Evolutionary conservation across 1,284 basidiomycete genomes (phyloP), one percentile per base, ranked within the genome.

Genomic region (Ganoderma lucidum): DNA sequence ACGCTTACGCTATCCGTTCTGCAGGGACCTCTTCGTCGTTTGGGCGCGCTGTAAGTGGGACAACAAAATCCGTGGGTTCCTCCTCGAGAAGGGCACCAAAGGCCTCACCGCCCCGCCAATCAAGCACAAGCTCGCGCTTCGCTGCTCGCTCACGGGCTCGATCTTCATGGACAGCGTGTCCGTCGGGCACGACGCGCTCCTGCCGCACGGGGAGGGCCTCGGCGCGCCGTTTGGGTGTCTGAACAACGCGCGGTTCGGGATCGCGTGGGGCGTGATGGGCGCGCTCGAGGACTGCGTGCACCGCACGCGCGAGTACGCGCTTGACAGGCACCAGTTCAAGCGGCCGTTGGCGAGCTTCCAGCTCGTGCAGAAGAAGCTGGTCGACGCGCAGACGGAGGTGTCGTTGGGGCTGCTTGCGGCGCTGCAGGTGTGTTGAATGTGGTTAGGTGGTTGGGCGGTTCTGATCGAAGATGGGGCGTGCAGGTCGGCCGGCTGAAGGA

Each of bases 11-110:
- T 2, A 2, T 30, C 53, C 30, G n/a, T 28, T 48, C 14, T 42
- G n/a, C 53, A 63, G 66, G 1, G 68, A 72, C 60, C 23, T 71
- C 17, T 73, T 98, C 77, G 85, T 99, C 55, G 85, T 99, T 58
- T 99, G 97, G 97, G 97, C 97, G 1, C 92, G 91, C 64, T 97
- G 96, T 82, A 94, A 95, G 78, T 97, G 96, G 96, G 96, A 97
- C 79, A 87, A 88, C 75, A 96, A 95, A 80, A 86, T 99, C 70
- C 90, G 96, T 59, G 97, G 97, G 0, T 99, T 99, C 82, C 79
- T 99, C 59, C 83, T 98, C 8, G 96, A 98, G 77, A 97, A 97
- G 87, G 96, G 91, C 9, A 85, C 88, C 76, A 89, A 92, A 76
- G 96, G 97, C n/a, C 86, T 99, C 32, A 87, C 90, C 9, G 91